Percentiles rank a stretch among this genome's conserved stretches.
These are phyloP conservation scores for Glarea lozoyensis DNA, from an alignment of 495 filamentous ascomycete genomes.

Conservation along the genomic window DNA sequence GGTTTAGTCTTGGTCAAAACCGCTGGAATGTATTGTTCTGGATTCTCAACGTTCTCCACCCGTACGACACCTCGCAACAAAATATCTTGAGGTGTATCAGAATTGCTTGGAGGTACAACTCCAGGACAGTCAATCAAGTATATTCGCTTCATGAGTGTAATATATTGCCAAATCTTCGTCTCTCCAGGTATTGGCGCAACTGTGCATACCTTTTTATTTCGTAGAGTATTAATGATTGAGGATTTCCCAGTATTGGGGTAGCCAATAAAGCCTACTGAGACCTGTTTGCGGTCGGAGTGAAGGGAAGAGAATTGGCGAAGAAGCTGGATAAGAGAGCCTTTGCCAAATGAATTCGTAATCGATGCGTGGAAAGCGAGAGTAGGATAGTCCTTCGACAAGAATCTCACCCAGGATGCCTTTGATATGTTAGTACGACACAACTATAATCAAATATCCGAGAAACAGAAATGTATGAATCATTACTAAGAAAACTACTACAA, in stretches of 20 bases:
- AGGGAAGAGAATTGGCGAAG: slow-evolving; percentile 89
- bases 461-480: slow-evolving; percentile 79
- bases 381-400: slow-evolving; percentile 76
- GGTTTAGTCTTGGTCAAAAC: slow-evolving; percentile 71
- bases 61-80: slow-evolving; percentile 87
- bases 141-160: slow-evolving; percentile 93
- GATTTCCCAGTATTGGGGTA: slow-evolving; percentile 89
- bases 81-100: slow-evolving; percentile 78
- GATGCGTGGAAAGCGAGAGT: slow-evolving; percentile 89
- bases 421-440: slow-evolving; percentile 20
- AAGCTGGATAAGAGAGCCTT: slow-evolving; percentile 67
- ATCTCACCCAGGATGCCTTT: slow-evolving; percentile 78
- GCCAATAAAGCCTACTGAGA: slow-evolving; percentile 80
- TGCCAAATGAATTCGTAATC: slow-evolving; percentile 88
- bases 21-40: slow-evolving; percentile 87
- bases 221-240: slow-evolving; percentile 85
- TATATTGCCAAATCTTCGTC: slow-evolving; percentile 97
- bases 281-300: slow-evolving; percentile 85
- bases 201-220: slow-evolving; percentile 85
- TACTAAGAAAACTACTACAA: slow-evolving; percentile 90
- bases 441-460: slow-evolving; percentile 3
- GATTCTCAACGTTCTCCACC: slow-evolving; percentile 91
- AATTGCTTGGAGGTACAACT: slow-evolving; percentile 78
- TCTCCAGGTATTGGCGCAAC: slow-evolving; percentile 95
- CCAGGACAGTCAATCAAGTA: slow-evolving; percentile 97